Evolutionary conservation across 2,329 filamentous ascomycete genomes (phyloP).

Genomic region (Graphilbum sp.): DNA sequence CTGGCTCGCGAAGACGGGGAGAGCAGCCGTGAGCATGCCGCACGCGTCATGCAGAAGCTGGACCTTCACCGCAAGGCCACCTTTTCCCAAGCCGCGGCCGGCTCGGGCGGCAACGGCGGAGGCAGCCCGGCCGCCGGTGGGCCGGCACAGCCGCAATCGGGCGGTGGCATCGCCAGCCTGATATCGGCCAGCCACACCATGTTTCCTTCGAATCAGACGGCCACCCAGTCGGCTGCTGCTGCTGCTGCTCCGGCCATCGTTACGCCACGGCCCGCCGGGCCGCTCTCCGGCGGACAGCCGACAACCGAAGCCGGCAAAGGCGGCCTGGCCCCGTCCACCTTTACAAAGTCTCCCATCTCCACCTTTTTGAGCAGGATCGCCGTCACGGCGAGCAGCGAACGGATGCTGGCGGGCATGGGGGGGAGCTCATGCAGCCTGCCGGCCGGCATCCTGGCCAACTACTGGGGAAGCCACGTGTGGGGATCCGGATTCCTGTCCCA

Average conservation of each 20-base stretch:
- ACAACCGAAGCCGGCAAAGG: too few species aligned
- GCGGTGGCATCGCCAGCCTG: constrained; percentile 63
- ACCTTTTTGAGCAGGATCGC: constrained; percentile 80
- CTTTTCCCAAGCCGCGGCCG: constrained; percentile 18
- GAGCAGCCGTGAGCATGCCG: constrained; percentile 61
- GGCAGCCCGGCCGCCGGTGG: constrained; percentile 18
- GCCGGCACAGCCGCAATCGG: constrained; percentile 22
- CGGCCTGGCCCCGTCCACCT: constrained; percentile 57
- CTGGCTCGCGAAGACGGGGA: constrained; percentile 50
- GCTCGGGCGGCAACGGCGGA: constrained; percentile 2
- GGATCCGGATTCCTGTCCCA: constrained; percentile 13
- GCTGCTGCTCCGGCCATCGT: constrained; percentile 6
- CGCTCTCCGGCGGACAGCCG: constrained; percentile 21
- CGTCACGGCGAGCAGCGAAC: constrained; percentile 64
- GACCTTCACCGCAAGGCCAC: constrained; percentile 73
- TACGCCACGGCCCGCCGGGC: constrained; percentile 15
- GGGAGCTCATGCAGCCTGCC: constrained; percentile 59
- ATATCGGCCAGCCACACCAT: constrained; percentile 74
- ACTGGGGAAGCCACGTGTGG: constrained; percentile 87
- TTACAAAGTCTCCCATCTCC: constrained; percentile 66
- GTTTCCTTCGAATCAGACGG: constrained; percentile 41
- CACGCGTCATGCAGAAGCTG: constrained; percentile 82
- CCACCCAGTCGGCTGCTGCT: constrained; percentile 4
- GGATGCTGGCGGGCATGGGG: constrained; percentile 37
- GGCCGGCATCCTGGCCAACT: constrained; percentile 75